Base-by-base conservation (phyloP, 345 rosid genomes). In the Excoecaria cochinchinensis region DNA sequence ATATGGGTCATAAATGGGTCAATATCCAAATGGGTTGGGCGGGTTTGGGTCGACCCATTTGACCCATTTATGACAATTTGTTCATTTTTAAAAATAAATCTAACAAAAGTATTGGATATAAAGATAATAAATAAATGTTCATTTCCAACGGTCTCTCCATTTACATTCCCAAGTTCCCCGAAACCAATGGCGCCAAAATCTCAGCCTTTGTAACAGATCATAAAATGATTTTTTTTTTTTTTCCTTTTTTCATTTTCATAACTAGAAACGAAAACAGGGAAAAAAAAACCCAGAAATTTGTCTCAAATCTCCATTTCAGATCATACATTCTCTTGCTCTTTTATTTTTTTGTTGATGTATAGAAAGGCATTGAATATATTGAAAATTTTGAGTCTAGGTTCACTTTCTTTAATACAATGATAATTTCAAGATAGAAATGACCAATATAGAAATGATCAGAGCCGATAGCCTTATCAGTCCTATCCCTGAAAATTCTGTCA, bases 161-260 rank as follows among this genome's bases (percentile, higher is more conserved):
- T 61, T 51, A 36, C 36, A 50, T 17, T 77, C 79, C 81, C 47
- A 36, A 56, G 53, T 71, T 75, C 67, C 72, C 94, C 95, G 94
- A 86, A 85, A 82, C 74, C 72, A 60, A 78, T 86, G 97, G 86
- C 98, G 88, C 91, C 90, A 86, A 83, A 74, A 52, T 85, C 92
- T 89, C 82, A 81, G 86, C 52, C 78, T 83, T 61, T 75, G 71
- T 79, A 85, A 89, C 90, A 44, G 71, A 80, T 73, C 79, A 82
- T 64, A 39, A 76, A 75, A 58, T 59, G 36, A 10, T n/a, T 65
- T 58, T 58, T 15, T 2, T 22, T 39, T 53, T 50, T 64, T 67
- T 62, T 22, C 38, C 76, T 16, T 10, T 16, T 58, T 64, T 57
- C 22, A 62, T 67, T 55, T 31, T 31, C 31, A 31, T 31, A 31